These are phyloP conservation scores for Ananas comosus DNA, from an alignment of 176 grass and related monocot genomes.

Conservation along the genomic window DNA sequence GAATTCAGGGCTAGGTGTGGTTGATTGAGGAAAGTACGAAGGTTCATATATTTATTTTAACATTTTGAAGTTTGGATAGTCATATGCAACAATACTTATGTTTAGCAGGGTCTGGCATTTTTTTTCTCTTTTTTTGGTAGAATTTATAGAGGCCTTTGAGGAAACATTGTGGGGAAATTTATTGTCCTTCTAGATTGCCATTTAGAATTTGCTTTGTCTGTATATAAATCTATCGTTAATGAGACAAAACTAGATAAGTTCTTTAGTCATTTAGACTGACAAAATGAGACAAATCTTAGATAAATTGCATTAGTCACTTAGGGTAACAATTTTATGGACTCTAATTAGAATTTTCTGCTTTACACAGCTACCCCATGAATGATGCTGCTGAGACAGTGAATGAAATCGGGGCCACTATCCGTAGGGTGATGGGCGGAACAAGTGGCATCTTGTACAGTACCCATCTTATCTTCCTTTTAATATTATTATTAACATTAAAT, in stretches of 20 bases:
- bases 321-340: slow-evolving; percentile 2
- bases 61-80: too few species aligned
- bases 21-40: background rate
- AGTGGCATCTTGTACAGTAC: slow-evolving; percentile 94
- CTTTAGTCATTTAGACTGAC: background rate
- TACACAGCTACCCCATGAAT: slow-evolving; percentile 80
- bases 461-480: background rate
- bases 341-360: slow-evolving; percentile 27
- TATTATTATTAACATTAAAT: background rate
- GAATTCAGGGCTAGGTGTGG: background rate
- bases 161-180: background rate
- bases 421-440: slow-evolving; percentile 96
- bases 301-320: background rate
- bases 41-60: background rate
- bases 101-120: too few species aligned
- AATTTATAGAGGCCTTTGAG: too few species aligned
- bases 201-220: slow-evolving; percentile 19
- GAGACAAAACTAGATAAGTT: background rate
- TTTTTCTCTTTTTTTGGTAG: too few species aligned
- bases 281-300: background rate
- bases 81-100: too few species aligned
- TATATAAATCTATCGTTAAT: background rate
- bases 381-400: slow-evolving; percentile 93
- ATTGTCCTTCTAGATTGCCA: background rate
- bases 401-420: slow-evolving; percentile 74